Conservation (phyloP, 2,329 filamentous ascomycete genomes). For the Westerdykella sp. region DNA sequence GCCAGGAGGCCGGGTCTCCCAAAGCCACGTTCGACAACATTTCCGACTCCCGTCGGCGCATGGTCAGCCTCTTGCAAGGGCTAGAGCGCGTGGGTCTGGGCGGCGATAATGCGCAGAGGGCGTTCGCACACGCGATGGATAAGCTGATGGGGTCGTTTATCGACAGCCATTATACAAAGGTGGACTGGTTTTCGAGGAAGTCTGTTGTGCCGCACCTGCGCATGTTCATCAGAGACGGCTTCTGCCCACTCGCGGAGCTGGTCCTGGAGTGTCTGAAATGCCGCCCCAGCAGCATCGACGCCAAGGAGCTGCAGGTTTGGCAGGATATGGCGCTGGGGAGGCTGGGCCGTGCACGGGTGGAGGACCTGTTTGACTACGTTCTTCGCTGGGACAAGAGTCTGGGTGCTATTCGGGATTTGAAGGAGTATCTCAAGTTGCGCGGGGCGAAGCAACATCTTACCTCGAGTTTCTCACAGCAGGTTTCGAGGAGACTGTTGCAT, state of each 20-base stretch:
- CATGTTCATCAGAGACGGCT: conserved; percentile 63
- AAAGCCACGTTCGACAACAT: conserved; percentile 14
- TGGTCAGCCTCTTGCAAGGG: conserved; percentile 53
- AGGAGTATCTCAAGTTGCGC: conserved; percentile 55
- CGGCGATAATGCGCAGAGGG: conserved; percentile 61
- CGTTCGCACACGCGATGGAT: conserved; percentile 67
- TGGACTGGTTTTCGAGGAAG: conserved; percentile 53
- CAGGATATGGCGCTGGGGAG: conserved; percentile 63
- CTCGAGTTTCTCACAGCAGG: conserved; percentile 58
- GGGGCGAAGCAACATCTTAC: conserved; percentile 65
- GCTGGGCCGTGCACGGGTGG: conserved; percentile 62
- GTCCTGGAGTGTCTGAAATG: conserved; percentile 45
- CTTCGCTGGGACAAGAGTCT: conserved; percentile 66
- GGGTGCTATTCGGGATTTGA: conserved; percentile 68
- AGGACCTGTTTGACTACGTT: conserved; percentile 73
- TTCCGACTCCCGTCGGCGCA: conserved; percentile 42
- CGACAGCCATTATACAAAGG: conserved; percentile 52
- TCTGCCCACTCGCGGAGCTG: conserved; percentile 58
- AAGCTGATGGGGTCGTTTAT: conserved; percentile 59
- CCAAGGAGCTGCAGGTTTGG: conserved; percentile 57
- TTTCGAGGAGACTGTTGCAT: conserved; percentile 64
- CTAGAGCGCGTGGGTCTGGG: conserved; percentile 61
- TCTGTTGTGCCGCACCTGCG: conserved; percentile 55
- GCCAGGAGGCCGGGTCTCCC: conserved; percentile 20
- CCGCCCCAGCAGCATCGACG: conserved; percentile 20